Base-by-base conservation (phyloP, 768 basidiomycete genomes). In the Boletellus emodensis region DNA sequence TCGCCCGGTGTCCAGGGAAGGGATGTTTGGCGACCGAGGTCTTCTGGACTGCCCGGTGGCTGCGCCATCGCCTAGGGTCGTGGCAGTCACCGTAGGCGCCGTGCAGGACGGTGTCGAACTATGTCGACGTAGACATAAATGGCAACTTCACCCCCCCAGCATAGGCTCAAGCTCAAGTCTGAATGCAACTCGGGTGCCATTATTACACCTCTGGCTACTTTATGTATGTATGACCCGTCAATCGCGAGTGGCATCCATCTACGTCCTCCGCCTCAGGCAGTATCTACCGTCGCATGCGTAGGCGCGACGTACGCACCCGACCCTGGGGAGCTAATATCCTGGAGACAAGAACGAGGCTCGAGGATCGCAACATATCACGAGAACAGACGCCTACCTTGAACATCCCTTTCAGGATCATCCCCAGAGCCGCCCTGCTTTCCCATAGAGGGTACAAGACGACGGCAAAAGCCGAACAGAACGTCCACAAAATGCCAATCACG, bases 391-490 rank as follows among this genome's bases (percentile, higher is more conserved):
- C 44, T 36, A 85, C 89, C 78, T 83, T 89, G 55, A 82, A 55
- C 37, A 91, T 69, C 7, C 90, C 89, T 42, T 63, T 66, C 22
- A 54, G 32, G 43, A 94, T 88, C 64, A 80, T 69, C 6, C 13
- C 33, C 40, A 97, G 61, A 0, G 87, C 90, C 5, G 55, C 71
- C 37, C 90, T 73, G 46, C 87, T 90, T 73, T 97, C 94, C 71
- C 77, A 95, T 4, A 95, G 71, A 17, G 94, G 94, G 60, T 91
- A 92, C 13, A 95, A 20, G 17, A 94, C 90, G 38, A 92, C 89
- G 7, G 81, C 72, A 52, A 85, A 75, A 4, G 83, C 74, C 1
- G 90, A 92, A 44, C 76, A 72, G 69, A 94, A 94, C 18, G 85
- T 74, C 93, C 93, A 96, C 33, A 85, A 71, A 52, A 96, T 84